Percentiles rank a stretch among this genome's conserved stretches.
phyloP scores from a whole-genome alignment of 352 stramenopile genomes.

The Phytophthora aleatoria region DNA sequence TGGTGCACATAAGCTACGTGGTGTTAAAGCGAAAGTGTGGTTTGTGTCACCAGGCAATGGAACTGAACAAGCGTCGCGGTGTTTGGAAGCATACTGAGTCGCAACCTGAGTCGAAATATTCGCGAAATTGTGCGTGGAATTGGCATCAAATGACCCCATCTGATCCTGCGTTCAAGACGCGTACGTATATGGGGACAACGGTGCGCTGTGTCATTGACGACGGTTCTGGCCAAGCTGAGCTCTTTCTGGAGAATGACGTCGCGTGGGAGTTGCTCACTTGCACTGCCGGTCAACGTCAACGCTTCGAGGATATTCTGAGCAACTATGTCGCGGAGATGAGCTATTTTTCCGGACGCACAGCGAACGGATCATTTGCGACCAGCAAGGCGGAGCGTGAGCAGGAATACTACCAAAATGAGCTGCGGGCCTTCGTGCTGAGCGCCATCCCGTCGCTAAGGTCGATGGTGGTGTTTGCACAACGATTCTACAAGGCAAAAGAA shows the following conservation, averaged over 20 bases:
- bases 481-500: conserved; percentile 59
- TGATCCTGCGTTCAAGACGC: conserved; percentile 37
- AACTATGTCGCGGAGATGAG: conserved; percentile 52
- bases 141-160: conserved; percentile 38
- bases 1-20: conserved; percentile 81
- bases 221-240: conserved; percentile 72
- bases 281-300: conserved; percentile 38
- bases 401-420: conserved; percentile 73
- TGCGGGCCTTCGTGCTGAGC: conserved; percentile 48
- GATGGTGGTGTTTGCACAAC: conserved; percentile 59
- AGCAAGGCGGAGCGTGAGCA: conserved; percentile 36
- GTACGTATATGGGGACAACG: conserved; percentile 50
- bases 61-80: conserved; percentile 45
- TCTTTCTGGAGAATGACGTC: conserved; percentile 71
- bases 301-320: conserved; percentile 56
- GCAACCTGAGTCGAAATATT: conserved; percentile 7
- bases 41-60: conserved; percentile 55
- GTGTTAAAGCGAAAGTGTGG: conserved; percentile 73
- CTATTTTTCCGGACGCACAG: conserved; percentile 54
- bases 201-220: conserved; percentile 78
- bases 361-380: conserved; percentile 35
- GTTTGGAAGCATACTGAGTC: conserved; percentile 44
- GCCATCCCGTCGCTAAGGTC: conserved; percentile 30
- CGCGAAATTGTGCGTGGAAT: conserved; percentile 23
- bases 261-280: conserved; percentile 76